Evolutionary conservation across 805 yeast species (phyloP).

Genomic region (Cyberlindnera xylosilytica): DNA sequence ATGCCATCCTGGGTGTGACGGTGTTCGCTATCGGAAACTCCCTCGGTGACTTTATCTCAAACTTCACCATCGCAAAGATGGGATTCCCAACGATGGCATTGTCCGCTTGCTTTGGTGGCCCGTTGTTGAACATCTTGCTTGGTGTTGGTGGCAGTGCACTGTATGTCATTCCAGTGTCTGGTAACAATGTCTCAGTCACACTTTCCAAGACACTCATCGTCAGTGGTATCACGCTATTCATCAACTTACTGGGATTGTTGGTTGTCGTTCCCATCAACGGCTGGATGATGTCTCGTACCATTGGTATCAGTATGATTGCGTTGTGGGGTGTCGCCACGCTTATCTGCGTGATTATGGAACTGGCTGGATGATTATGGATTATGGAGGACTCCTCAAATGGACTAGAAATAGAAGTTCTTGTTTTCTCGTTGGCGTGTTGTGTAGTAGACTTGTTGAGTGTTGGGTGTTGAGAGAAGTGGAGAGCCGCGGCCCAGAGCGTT

Average conservation of each 20-base stretch:
- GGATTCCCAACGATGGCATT: conserved; percentile 92
- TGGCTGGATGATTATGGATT: neutral
- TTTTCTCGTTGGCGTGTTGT: too few relatives aligned
- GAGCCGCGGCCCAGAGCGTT: too few relatives aligned
- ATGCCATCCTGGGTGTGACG: conserved; percentile 83
- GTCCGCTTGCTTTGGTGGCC: conserved; percentile 95
- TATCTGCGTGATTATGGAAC: conserved; percentile 24
- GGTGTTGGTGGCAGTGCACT: conserved; percentile 79
- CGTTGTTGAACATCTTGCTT: conserved; percentile 69
- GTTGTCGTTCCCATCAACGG: conserved; percentile 41
- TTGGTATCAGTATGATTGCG: conserved; percentile 34
- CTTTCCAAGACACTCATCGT: conserved; percentile 37
- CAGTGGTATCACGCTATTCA: conserved; percentile 39
- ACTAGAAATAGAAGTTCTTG: too few relatives aligned
- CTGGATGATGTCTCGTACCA: conserved; percentile 42
- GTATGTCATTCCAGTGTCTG: conserved; percentile 32
- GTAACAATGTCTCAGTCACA: conserved; percentile 30
- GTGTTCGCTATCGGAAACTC: conserved; percentile 94
- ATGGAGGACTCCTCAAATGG: too few relatives aligned
- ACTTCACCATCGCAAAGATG: conserved; percentile 74
- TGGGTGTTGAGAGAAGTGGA: too few relatives aligned
- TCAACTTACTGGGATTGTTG: conserved; percentile 37
- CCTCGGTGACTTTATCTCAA: conserved; percentile 83
- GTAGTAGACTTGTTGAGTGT: too few relatives aligned
- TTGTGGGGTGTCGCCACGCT: conserved; percentile 25